A percentile compares a stretch with the other conserved stretches of the same genome.
These are phyloP conservation scores for Microascus cirrosus DNA, from an alignment of 2,329 filamentous ascomycete genomes.

Conservation along the genomic window DNA sequence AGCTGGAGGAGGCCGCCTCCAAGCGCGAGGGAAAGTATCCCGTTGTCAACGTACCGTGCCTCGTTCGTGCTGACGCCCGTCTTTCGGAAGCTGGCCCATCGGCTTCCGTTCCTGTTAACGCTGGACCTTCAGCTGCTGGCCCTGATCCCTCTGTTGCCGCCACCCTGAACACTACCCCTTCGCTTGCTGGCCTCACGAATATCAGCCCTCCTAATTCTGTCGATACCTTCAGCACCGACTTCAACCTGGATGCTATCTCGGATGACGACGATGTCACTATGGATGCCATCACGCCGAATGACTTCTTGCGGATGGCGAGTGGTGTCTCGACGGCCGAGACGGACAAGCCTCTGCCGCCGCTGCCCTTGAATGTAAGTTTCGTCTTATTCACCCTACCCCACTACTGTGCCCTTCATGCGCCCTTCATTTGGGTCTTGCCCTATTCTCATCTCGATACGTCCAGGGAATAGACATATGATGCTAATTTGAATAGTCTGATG, in stretches of 20 bases:
- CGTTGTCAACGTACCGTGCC: no score
- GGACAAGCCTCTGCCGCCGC: neutral
- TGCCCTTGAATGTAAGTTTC: slow-evolving; percentile 11
- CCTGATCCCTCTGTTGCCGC: neutral
- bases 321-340: slow-evolving; percentile 18
- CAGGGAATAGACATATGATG: neutral
- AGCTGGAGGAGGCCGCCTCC: neutral
- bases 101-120: no score
- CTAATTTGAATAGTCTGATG: neutral
- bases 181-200: neutral
- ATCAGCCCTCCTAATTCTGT: neutral
- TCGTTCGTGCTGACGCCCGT: neutral
- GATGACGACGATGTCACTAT: slow-evolving; percentile 24
- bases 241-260: slow-evolving; percentile 16
- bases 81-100: no score
- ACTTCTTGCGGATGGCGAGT: slow-evolving; percentile 25
- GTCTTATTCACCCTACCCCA: neutral
- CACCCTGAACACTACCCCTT: neutral
- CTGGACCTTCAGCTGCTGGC: no score
- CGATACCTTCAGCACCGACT: neutral
- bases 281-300: slow-evolving; percentile 27
- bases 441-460: neutral
- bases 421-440: neutral
- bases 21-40: neutral
- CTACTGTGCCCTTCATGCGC: neutral